phyloP scores from a whole-genome alignment of 495 filamentous ascomycete species.

The Tuber melanosporum region DNA sequence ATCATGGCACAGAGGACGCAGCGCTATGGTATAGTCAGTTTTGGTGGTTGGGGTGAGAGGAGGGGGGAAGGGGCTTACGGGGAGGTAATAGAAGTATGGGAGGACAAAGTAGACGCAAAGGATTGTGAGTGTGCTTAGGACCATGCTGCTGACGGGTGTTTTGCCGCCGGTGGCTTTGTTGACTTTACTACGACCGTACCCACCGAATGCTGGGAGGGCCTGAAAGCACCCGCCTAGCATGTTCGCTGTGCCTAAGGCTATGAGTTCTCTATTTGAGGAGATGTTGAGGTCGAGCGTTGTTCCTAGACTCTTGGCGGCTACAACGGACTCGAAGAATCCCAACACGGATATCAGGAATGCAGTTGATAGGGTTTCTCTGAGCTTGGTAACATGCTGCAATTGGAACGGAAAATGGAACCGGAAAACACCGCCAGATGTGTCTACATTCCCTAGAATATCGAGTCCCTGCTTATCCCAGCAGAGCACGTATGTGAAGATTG shows the following conservation, averaged over 20 bases:
- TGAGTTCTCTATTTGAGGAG: slow-evolving; percentile 88
- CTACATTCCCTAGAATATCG: slow-evolving; percentile 72
- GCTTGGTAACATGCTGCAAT: slow-evolving; percentile 64
- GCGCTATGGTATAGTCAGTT: background rate
- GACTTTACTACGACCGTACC: slow-evolving; percentile 92
- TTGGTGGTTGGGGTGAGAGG: background rate
- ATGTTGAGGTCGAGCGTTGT: slow-evolving; percentile 55
- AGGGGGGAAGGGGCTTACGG: slow-evolving; percentile 52
- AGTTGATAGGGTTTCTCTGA: slow-evolving; percentile 81
- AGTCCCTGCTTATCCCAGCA: slow-evolving; percentile 77
- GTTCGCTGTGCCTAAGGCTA: slow-evolving; percentile 87
- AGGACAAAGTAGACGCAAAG: slow-evolving; percentile 72
- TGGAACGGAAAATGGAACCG: slow-evolving; percentile 80
- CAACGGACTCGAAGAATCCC: slow-evolving; percentile 96
- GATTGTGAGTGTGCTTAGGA: slow-evolving; percentile 75
- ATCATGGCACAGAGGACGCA: slow-evolving; percentile 84
- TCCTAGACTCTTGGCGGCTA: slow-evolving; percentile 88
- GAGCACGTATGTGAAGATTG: slow-evolving; percentile 69
- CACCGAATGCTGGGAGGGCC: slow-evolving; percentile 87
- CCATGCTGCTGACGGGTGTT: slow-evolving; percentile 84
- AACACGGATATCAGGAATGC: slow-evolving; percentile 90
- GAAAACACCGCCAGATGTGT: slow-evolving; percentile 63
- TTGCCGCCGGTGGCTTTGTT: slow-evolving; percentile 85
- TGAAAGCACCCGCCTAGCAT: slow-evolving; percentile 84
- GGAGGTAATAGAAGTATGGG: slow-evolving; percentile 90